Percentiles rank a stretch among this genome's conserved stretches.
These are phyloP conservation scores for Globisporangium heterothallicum DNA, from an alignment of 352 stramenopile genomes.

Conservation along the genomic window DNA sequence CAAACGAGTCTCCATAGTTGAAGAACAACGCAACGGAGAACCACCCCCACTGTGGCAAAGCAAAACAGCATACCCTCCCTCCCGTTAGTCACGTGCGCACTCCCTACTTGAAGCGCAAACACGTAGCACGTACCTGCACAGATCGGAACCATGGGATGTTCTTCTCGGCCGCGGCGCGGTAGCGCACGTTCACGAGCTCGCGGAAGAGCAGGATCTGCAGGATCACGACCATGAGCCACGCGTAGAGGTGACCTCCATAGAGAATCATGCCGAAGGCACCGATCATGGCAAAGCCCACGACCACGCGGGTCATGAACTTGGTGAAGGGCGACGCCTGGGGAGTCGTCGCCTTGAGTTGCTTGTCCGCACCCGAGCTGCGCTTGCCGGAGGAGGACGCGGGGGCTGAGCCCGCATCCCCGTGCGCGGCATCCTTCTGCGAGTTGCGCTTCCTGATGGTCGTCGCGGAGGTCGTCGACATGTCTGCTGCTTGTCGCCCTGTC, in stretches of 20 bases:
- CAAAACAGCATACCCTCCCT: neutral
- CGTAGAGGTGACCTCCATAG: slow-evolving; percentile 80
- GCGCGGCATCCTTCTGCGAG: slow-evolving; percentile 19
- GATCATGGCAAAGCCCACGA: slow-evolving; percentile 78
- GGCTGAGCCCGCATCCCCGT: no score
- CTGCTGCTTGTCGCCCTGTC: neutral
- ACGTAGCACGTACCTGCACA: slow-evolving; percentile 46
- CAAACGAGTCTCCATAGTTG: slow-evolving; percentile 90
- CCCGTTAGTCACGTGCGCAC: neutral
- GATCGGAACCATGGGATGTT: slow-evolving; percentile 97
- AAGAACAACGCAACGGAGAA: slow-evolving; percentile 97
- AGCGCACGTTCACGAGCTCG: slow-evolving; percentile 98
- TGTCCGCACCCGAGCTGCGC: slow-evolving; percentile 12
- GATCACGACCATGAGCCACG: slow-evolving; percentile 79
- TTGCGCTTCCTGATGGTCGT: slow-evolving; percentile 34
- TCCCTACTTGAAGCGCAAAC: neutral
- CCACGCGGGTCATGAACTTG: slow-evolving; percentile 71
- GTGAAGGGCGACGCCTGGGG: slow-evolving; percentile 23
- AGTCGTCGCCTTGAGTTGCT: slow-evolving; percentile 15
- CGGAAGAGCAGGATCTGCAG: slow-evolving; percentile 91
- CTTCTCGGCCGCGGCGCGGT: slow-evolving; percentile 91
- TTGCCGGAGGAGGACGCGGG: neutral
- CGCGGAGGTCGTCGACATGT: slow-evolving; percentile 15
- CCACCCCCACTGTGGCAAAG: slow-evolving; percentile 91
- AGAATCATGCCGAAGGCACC: slow-evolving; percentile 61